Evolutionary conservation across 2,329 filamentous ascomycete species (phyloP).

Genomic region (Fusarium napiforme): DNA sequence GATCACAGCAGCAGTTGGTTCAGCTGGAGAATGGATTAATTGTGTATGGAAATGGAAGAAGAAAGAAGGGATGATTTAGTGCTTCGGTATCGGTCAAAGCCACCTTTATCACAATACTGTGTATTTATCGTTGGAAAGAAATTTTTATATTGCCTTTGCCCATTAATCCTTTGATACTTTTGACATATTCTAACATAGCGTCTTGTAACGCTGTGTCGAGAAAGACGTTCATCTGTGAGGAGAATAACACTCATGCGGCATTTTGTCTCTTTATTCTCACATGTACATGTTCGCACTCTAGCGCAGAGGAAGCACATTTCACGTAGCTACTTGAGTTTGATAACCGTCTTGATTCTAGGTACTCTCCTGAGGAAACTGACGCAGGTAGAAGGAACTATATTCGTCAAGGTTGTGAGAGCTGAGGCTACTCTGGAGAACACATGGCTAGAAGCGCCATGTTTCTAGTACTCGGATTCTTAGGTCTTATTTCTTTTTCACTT

Average conservation of each 20-base stretch:
- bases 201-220: background rate
- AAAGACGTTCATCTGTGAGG: background rate
- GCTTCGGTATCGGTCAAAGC: constrained; percentile 6
- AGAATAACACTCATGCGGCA: background rate
- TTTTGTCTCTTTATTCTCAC: background rate
- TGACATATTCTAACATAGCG: background rate
- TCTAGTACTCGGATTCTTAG: background rate
- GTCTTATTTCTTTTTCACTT: background rate
- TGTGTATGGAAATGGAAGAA: constrained; percentile 18
- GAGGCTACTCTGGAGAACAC: background rate
- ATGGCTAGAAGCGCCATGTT: background rate
- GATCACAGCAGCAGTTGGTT: background rate
- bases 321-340: background rate
- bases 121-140: constrained; percentile 19
- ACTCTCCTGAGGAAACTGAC: background rate
- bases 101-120: constrained; percentile 10
- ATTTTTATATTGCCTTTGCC: background rate
- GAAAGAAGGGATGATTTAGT: constrained; percentile 12
- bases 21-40: constrained; percentile 16
- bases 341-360: background rate
- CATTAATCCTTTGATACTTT: background rate
- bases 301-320: background rate
- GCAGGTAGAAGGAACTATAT: background rate
- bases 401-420: background rate
- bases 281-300: background rate